Evolutionary conservation across 768 basidiomycete species (phyloP), one percentile per base, ranked within the genome.

Genomic region (Amanita pallidorosea): DNA sequence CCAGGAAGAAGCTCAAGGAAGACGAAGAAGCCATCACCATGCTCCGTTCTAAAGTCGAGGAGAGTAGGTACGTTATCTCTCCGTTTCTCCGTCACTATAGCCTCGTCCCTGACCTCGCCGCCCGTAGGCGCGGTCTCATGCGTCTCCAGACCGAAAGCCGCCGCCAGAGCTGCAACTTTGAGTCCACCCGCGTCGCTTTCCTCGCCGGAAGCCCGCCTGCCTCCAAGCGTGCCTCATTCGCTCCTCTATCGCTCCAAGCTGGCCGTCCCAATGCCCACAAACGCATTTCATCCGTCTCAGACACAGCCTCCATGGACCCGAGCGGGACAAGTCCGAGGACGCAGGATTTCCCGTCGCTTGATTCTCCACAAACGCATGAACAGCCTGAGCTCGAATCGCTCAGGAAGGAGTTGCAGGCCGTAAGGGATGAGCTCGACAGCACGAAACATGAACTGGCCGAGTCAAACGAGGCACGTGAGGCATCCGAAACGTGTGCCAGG

Each of bases 21-120:
- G 83, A 88, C 50, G 86, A 87, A 59, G 81, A 89, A 53, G 81
- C 85, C 34, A 86, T 92, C 44, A 65, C 70, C 2, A 67, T 91
- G 64, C 68, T 92, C 45, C 76, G 89, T 33, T 72, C 78, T n/a
- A 91, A 90, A 63, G 86, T 91, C 3, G 88, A 91, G 58, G 88
- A 91, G 65, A 88, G 86, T 72, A 76, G 88, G 88, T 86, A 57
- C 18, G 76, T 60, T 31, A 36, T 56, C 4, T 13, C 34, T 45
- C 49, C 43, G 18, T 29, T 18, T 38, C 15, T 33, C 29, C 31
- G 35, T 25, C 25, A 22, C 23, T 12, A 31, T 31, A 12, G 8
- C 4, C 22, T n/a, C 36, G 41, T 20, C 22, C 33, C 42, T 35
- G 18, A 22, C 29, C 17, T 11, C 23, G 18, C 38, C 40, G 31